These are phyloP conservation scores for Diaporthe aspalathi DNA, from an alignment of 2,329 filamentous ascomycete genomes.

Conservation along the genomic window DNA sequence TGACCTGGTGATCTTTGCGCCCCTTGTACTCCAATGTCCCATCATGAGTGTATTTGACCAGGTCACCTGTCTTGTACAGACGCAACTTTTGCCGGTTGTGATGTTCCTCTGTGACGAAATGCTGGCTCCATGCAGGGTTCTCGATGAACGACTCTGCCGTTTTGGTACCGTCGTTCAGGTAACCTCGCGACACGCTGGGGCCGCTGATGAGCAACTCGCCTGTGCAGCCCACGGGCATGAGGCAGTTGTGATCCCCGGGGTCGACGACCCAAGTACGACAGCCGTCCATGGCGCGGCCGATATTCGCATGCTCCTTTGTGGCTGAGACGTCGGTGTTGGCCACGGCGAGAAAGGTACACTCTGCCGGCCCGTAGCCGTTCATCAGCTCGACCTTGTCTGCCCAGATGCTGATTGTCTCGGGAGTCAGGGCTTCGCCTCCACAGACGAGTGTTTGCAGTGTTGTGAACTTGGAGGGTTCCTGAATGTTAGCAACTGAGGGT, in stretches of 20 bases:
- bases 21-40: conserved; percentile 56
- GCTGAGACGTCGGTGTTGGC: background rate
- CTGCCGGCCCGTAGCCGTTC: conserved; percentile 41
- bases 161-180: conserved; percentile 56
- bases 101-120: background rate
- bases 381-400: conserved; percentile 33
- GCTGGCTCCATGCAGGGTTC: background rate
- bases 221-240: conserved; percentile 39
- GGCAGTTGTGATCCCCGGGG: conserved; percentile 40
- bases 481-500: conserved; percentile 42
- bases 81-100: background rate
- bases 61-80: conserved; percentile 54
- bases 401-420: conserved; percentile 39
- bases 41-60: conserved; percentile 50
- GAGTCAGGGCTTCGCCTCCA: conserved; percentile 41
- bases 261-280: conserved; percentile 46
- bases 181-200: conserved; percentile 53
- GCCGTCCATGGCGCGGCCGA: conserved; percentile 38
- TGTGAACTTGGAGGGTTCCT: conserved; percentile 37
- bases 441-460: conserved; percentile 39
- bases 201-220: conserved; percentile 42
- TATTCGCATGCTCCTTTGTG: conserved; percentile 37
- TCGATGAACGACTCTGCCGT: conserved; percentile 44
- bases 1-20: conserved; percentile 66
- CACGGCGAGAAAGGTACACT: conserved; percentile 32